These are phyloP conservation scores for Nakazawaea ambrosiae DNA, from an alignment of 805 yeast genomes.

Conservation along the genomic window DNA sequence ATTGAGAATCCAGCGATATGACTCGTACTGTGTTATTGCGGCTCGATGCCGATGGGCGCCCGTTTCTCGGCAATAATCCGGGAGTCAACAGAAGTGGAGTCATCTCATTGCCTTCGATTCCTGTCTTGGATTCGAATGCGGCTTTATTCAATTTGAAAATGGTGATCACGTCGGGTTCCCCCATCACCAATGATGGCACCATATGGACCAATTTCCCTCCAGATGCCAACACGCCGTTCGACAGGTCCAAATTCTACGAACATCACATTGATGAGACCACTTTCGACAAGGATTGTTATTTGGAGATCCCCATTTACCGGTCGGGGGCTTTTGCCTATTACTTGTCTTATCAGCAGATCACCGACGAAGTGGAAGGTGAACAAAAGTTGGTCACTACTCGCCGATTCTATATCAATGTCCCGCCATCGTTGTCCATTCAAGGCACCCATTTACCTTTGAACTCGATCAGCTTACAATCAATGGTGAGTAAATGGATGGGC, in stretches of 20 bases:
- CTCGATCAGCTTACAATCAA: conserved; percentile 73
- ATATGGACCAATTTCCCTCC: conserved; percentile 72
- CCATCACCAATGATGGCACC: conserved; percentile 61
- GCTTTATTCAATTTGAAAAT: conserved; percentile 46
- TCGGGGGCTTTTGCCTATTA: conserved; percentile 83
- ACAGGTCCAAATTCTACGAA: conserved; percentile 49
- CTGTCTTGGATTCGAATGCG: conserved; percentile 30
- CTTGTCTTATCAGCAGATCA: conserved; percentile 43
- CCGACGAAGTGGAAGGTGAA: conserved; percentile 19
- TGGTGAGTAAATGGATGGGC: conserved; percentile 91
- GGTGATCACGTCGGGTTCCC: conserved; percentile 68
- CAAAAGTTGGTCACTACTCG: conserved; percentile 39
- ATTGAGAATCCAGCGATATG: too few species aligned
- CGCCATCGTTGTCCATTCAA: conserved; percentile 61
- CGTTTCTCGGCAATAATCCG: conserved; percentile 27
- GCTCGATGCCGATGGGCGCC: conserved; percentile 41
- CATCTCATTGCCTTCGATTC: conserved; percentile 40
- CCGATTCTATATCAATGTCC: conserved; percentile 68
- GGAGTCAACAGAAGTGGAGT: conserved; percentile 47
- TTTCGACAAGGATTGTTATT: conserved; percentile 54
- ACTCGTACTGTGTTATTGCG: conserved; percentile 30
- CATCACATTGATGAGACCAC: conserved; percentile 39
- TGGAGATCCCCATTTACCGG: conserved; percentile 52
- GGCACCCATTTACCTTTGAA: conserved; percentile 61
- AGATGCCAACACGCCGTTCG: conserved; percentile 32